Percentiles rank a stretch among this genome's conserved stretches.
These are phyloP conservation scores for Allium sativum DNA, from an alignment of 106 monocot genomes.

Conservation along the genomic window DNA sequence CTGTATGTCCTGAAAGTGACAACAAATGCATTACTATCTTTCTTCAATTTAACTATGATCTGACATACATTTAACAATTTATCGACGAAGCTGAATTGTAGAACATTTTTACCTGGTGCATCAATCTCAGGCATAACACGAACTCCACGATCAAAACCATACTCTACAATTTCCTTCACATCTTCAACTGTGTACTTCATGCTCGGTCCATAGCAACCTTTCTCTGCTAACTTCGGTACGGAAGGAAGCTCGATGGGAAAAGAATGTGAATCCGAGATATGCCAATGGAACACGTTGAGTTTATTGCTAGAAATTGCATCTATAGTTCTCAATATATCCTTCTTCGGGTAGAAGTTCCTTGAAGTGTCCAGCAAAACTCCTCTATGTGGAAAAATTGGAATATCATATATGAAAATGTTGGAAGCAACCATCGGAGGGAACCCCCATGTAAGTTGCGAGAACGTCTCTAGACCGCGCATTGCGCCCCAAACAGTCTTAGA, in stretches of 20 bases:
- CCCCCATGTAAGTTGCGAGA: slow-evolving; percentile 68
- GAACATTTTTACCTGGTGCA: slow-evolving; percentile 32
- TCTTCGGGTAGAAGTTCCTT: slow-evolving; percentile 59
- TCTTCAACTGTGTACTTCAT: slow-evolving; percentile 52
- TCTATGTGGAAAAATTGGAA: slow-evolving; percentile 61
- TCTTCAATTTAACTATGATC: neutral
- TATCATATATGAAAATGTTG: slow-evolving; percentile 37
- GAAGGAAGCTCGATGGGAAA: slow-evolving; percentile 69
- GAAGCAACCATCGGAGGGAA: slow-evolving; percentile 21
- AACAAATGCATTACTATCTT: neutral
- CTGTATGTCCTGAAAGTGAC: slow-evolving; percentile 50
- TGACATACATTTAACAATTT: too few species aligned
- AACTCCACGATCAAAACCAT: slow-evolving; percentile 35
- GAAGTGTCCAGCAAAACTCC: slow-evolving; percentile 75
- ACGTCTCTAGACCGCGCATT: slow-evolving; percentile 78
- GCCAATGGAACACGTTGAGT: slow-evolving; percentile 93
- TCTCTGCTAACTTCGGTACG: slow-evolving; percentile 47
- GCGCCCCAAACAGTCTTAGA: slow-evolving; percentile 70
- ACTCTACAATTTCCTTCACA: slow-evolving; percentile 46
- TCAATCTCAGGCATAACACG: slow-evolving; percentile 87
- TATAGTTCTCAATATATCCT: slow-evolving; percentile 50
- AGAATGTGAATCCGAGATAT: slow-evolving; percentile 74
- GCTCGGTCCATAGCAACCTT: slow-evolving; percentile 43
- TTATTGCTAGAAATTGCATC: slow-evolving; percentile 69
- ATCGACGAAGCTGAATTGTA: neutral